These are phyloP conservation scores for Plasmodium chabaudi DNA, from an alignment of 169 alveolate species.

Conservation along the genomic window DNA sequence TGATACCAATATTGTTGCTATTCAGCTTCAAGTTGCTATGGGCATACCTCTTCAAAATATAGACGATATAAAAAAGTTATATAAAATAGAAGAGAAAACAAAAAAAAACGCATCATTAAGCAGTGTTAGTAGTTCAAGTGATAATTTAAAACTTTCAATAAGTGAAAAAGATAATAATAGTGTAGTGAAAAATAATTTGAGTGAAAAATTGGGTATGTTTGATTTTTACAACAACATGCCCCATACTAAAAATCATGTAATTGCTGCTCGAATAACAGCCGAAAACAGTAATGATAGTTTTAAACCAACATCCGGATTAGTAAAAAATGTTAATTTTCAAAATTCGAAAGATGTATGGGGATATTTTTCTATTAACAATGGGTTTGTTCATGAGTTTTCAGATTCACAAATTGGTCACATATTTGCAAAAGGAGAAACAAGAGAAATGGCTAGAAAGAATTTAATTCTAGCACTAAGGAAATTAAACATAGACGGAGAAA, in stretches of 20 bases:
- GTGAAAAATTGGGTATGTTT: slow-evolving; percentile 58
- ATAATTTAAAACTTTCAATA: slow-evolving; percentile 22
- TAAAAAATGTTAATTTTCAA: slow-evolving; percentile 79
- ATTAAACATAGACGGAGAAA: slow-evolving; percentile 85
- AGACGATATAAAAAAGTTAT: slow-evolving; percentile 85
- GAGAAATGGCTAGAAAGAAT: slow-evolving; percentile 85
- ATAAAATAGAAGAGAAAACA: slow-evolving; percentile 51
- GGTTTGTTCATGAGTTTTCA: slow-evolving; percentile 90
- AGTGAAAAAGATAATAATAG: not conserved
- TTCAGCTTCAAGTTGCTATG: slow-evolving; percentile 90
- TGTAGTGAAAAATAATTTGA: not conserved
- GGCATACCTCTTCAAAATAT: slow-evolving; percentile 88
- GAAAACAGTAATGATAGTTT: slow-evolving; percentile 91
- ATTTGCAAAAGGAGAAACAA: slow-evolving; percentile 87
- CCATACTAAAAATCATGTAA: slow-evolving; percentile 78
- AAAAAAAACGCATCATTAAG: not conserved
- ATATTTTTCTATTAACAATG: slow-evolving; percentile 86
- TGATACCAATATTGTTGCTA: slow-evolving; percentile 88
- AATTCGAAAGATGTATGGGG: slow-evolving; percentile 88
- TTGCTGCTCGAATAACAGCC: slow-evolving; percentile 91
- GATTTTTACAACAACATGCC: slow-evolving; percentile 75
- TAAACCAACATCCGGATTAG: slow-evolving; percentile 89
- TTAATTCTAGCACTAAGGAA: slow-evolving; percentile 84
- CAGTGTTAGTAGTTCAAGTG: not conserved
- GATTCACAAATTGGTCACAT: slow-evolving; percentile 93